Evolutionary conservation across 2,329 filamentous ascomycete genomes (phyloP).

Genomic region (Aspergillus ibericus): DNA sequence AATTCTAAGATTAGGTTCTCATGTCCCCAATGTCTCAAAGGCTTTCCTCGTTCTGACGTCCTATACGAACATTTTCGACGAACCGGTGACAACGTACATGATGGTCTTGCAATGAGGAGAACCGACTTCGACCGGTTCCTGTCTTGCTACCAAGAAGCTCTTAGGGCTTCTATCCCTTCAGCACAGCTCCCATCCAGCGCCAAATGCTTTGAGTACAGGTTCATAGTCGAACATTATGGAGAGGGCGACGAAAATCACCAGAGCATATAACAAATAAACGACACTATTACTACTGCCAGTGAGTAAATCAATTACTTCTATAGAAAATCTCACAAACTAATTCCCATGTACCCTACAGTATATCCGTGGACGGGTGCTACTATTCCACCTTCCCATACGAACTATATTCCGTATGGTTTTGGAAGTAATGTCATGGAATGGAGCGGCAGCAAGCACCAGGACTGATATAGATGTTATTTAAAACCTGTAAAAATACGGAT

Average conservation of each 20-base stretch:
- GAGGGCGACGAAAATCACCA: not conserved
- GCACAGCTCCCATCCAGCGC: not conserved
- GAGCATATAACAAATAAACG: not conserved
- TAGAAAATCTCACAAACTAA: not conserved
- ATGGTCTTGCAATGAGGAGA: not conserved
- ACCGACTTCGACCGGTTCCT: not conserved
- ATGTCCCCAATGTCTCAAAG: not conserved
- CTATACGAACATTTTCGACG: not conserved
- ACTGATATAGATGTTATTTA: not conserved
- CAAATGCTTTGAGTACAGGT: not conserved
- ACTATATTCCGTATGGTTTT: not conserved
- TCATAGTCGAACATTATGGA: not conserved
- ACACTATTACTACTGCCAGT: not conserved
- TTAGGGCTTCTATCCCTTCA: not conserved
- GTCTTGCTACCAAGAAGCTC: not conserved
- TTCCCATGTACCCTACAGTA: not conserved
- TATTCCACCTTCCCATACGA: not conserved
- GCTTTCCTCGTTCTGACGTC: not conserved
- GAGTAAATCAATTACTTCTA: not conserved
- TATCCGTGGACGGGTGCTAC: not conserved
- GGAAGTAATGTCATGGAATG: not conserved
- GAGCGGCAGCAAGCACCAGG: not conserved
- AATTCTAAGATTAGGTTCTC: not conserved
- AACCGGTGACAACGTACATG: not conserved
- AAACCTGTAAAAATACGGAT: not conserved